Base-by-base conservation (phyloP, 768 basidiomycete species). In the Serendipita sp. region DNA sequence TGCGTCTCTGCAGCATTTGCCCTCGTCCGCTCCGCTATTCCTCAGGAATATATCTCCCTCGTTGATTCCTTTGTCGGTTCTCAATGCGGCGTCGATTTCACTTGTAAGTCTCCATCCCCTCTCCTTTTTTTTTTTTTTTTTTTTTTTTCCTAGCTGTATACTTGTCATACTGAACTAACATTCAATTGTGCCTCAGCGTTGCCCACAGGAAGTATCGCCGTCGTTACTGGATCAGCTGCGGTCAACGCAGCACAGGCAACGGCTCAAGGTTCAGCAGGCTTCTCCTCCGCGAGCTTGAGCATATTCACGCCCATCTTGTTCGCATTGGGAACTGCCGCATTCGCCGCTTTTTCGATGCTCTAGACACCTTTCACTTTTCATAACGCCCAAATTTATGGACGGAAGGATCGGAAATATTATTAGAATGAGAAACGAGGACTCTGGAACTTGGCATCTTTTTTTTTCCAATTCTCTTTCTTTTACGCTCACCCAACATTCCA, bases 61-160 rank as follows among this genome's bases (percentile, higher is more conserved):
- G 55, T 60, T 10, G 36, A 31, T 33, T n/a, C 27, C 18, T 60
- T 60, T 60, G 27, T 60, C 55, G 55, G 36, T 37, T 29, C 16
- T 10, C 55, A 60, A 33, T 60, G 55, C 29, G 55, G 55, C 33
- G 55, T 37, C 55, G 36, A 60, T 36, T 60, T 60, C 33, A 60
- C 55, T n/a, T 50, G 48, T 50, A 50, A 18, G 48, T 50, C 8
- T 31, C 40, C 13, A 6, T 40, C 40, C 13, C 13, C 40, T 40
- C 6, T 40, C 13, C 13, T 13, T 40, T 40, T 5, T 40, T 40
- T 40, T 40, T 5, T 40, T 40, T 40, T 13, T 40, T 40, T 5
- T 18, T 50, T 50, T 50, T 5, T 50, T 31, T 18, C n/a, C 48
- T n/a, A 50, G 23, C 18, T 18, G n/a, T 31, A 50, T 8, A 5